These are phyloP conservation scores for Heterobasidion irregulare DNA, from an alignment of 1,284 basidiomycete species.

Conservation along the genomic window DNA sequence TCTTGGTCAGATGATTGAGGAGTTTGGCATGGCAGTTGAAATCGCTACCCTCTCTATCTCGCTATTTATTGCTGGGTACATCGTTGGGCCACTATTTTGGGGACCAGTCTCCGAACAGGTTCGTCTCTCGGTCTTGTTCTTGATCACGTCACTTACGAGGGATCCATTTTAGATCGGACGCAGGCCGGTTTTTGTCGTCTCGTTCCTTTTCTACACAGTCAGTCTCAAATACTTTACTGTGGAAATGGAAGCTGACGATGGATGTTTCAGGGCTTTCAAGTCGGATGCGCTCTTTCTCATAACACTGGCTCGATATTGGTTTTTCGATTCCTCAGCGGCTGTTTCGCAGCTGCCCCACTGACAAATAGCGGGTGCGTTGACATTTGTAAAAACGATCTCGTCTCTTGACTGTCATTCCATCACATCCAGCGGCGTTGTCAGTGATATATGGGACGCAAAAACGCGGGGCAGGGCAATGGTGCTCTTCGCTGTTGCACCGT, in stretches of 20 bases:
- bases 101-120: slow-evolving; percentile 37
- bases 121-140: not conserved
- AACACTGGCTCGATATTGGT: slow-evolving; percentile 53
- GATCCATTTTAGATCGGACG: slow-evolving; percentile 40
- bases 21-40: slow-evolving; percentile 49
- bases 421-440: slow-evolving; percentile 20
- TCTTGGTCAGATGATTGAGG: slow-evolving; percentile 31
- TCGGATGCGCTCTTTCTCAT: slow-evolving; percentile 50
- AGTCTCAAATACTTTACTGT: not conserved
- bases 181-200: slow-evolving; percentile 57
- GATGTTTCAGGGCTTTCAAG: slow-evolving; percentile 40
- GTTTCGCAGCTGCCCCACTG: slow-evolving; percentile 37
- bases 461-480: slow-evolving; percentile 26
- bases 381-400: not conserved
- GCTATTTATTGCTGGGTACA: slow-evolving; percentile 36
- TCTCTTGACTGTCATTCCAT: not conserved
- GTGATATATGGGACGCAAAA: slow-evolving; percentile 26
- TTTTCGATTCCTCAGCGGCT: slow-evolving; percentile 60
- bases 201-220: slow-evolving; percentile 59
- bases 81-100: slow-evolving; percentile 54
- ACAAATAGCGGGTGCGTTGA: slow-evolving; percentile 24
- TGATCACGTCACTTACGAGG: not conserved
- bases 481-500: slow-evolving; percentile 48
- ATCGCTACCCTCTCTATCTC: slow-evolving; percentile 31
- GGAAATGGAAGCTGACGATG: not conserved